phyloP scores from a whole-genome alignment of 495 filamentous ascomycete species.

The Lasiosphaeria hispida region DNA sequence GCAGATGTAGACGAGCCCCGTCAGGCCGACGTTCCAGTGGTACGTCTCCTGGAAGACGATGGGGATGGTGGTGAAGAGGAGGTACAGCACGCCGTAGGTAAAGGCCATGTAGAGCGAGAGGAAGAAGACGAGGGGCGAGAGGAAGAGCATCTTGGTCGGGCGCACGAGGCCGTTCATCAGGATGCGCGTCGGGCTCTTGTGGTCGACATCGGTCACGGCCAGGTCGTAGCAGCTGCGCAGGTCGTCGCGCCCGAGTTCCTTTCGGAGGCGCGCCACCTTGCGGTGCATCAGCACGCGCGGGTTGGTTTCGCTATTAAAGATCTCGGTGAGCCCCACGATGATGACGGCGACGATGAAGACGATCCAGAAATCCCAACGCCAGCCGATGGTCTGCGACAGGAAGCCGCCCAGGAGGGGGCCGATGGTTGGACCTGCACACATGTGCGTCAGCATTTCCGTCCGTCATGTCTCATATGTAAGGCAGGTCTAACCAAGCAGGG shows the following conservation, averaged over 20 bases:
- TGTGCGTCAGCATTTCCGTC: not conserved
- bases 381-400: constrained; percentile 51
- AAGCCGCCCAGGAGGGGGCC: constrained; percentile 56
- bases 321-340: constrained; percentile 40
- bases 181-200: constrained; percentile 21
- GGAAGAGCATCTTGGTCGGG: constrained; percentile 55
- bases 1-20: constrained; percentile 46
- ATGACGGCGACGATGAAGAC: constrained; percentile 48
- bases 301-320: constrained; percentile 57
- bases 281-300: constrained; percentile 49
- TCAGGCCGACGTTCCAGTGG: constrained; percentile 33
- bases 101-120: constrained; percentile 74
- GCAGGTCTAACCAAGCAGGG: constrained; percentile 41
- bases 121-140: constrained; percentile 64
- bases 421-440: constrained; percentile 43
- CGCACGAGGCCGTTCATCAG: constrained; percentile 48
- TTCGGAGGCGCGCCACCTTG: constrained; percentile 45
- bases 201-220: constrained; percentile 6
- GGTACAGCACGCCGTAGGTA: constrained; percentile 72
- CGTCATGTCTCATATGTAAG: constrained; percentile 36
- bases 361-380: constrained; percentile 64
- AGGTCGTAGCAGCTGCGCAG: constrained; percentile 38
- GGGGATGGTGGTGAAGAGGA: constrained; percentile 72
- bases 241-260: constrained; percentile 34
- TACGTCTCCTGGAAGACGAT: constrained; percentile 58